Evolutionary conservation across 306 rosid genomes (phyloP), one percentile per base, ranked within the genome.

Genomic region (Comarum palustre): DNA sequence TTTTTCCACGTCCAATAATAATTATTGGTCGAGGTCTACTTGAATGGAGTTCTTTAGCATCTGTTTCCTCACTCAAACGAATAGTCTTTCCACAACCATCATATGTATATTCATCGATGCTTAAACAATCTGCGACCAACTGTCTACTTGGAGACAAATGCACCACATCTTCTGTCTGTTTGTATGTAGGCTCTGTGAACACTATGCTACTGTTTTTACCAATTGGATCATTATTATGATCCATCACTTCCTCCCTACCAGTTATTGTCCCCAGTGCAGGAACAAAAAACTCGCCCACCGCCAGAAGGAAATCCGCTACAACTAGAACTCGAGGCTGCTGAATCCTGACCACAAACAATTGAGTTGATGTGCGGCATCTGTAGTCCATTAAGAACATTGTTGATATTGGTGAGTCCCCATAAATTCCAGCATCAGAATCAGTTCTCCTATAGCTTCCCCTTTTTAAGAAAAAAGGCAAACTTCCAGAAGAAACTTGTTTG

Each of bases 311-410:
- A 84, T 94, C 99, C n/a, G 97, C 96, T 71, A 91, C 97, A 64
- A 91, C 93, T 76, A 94, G 96, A 78, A 91, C 93, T 41, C 99
- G 88, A 51, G 99, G 99, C 78, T 94, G 99, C 81, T 94, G 99
- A 78, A 90, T 77, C 75, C 97, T 90, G 65, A 94, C 79, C 78
- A 94, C 99, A 80, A 88, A 82, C 76, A 97, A 89, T 51, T 86
- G 92, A 24, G 99, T 88, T 25, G 88, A 88, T 72, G 27, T 68
- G 50, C 99, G 85, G 91, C 95, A 94, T 83, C 99, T 88, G 75
- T 79, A 91, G 82, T 94, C 99, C 95, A 91, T 87, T 80, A 94
- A 81, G 81, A 94, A 87, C 96, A 91, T 94, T 68, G 96, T 94
- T 29, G 92, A 84, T 83, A 84, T 73, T 64, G 97, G 91, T 68